Percentiles rank a stretch among this genome's conserved stretches.
Evolutionary conservation across 768 basidiomycete genomes (phyloP).

Genomic region (Termitomyces eurrhizus): DNA sequence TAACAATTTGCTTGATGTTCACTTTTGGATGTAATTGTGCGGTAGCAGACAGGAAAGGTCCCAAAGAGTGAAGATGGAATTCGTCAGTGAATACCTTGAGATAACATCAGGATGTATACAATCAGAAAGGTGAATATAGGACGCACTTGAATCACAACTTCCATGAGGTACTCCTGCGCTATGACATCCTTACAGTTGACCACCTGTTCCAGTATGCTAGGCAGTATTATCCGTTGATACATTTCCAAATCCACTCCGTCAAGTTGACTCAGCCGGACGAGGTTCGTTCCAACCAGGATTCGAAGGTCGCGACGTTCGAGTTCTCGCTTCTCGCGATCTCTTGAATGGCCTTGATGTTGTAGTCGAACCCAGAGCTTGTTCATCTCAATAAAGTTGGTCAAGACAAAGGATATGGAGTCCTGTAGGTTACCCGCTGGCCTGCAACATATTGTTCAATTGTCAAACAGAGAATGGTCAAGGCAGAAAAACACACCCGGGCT

Average conservation of each 20-base stretch:
- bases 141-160: constrained; percentile 94
- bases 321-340: constrained; percentile 96
- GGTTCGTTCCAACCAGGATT: constrained; percentile 96
- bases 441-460: constrained; percentile 2
- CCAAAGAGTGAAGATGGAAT: constrained; percentile 95
- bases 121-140: not conserved
- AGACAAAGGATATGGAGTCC: constrained; percentile 93
- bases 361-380: constrained; percentile 99
- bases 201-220: constrained; percentile 93
- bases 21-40: constrained; percentile 97
- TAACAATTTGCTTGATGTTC: constrained; percentile 98
- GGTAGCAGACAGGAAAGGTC: constrained; percentile 92
- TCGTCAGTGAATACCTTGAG: constrained; percentile 96
- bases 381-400: constrained; percentile 99
- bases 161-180: constrained; percentile 99
- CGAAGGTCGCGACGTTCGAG: constrained; percentile 92
- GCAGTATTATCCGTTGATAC: constrained; percentile 83
- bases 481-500: constrained; percentile 60
- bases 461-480: not conserved
- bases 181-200: constrained; percentile 99
- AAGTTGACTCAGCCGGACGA: constrained; percentile 91
- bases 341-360: constrained; percentile 96
- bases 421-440: constrained; percentile 88
- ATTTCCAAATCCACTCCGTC: constrained; percentile 95
- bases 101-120: constrained; percentile 4